Conservation (phyloP, 2,329 filamentous ascomycete species). For the Teratosphaeria gauchensis region DNA sequence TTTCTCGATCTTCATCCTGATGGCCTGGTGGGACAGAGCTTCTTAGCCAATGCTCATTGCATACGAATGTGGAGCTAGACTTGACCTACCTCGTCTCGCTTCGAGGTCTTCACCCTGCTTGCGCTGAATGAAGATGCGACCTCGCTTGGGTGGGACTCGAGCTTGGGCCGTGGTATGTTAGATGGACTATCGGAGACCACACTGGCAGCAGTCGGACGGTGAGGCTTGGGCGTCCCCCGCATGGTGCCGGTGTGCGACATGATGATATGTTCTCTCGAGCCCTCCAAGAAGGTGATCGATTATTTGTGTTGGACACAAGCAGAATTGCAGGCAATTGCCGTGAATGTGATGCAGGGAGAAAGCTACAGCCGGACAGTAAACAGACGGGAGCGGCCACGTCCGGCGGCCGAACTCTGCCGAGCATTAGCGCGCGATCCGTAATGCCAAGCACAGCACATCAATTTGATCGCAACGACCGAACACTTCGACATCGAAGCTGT, state of each 20-base stretch:
- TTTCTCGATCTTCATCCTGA: conserved; percentile 90
- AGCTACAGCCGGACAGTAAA: background rate
- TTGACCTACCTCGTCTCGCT: conserved; percentile 81
- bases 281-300: background rate
- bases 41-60: background rate
- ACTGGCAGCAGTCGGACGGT: conserved; percentile 6
- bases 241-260: conserved; percentile 57
- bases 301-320: background rate
- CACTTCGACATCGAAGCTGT: background rate
- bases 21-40: conserved; percentile 56
- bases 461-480: background rate
- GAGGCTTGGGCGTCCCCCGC: conserved; percentile 59
- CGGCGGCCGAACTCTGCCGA: background rate
- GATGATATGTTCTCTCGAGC: conserved; percentile 13
- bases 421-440: background rate
- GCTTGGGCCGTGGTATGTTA: conserved; percentile 62
- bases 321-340: background rate
- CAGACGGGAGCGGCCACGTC: background rate
- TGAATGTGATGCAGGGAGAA: background rate
- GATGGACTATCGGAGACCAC: conserved; percentile 55
- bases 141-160: conserved; percentile 50
- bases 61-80: background rate
- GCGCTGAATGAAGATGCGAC: conserved; percentile 69
- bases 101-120: conserved; percentile 91
- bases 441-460: background rate